phyloP scores from a whole-genome alignment of 805 yeast genomes.

The Candida ortonii region DNA sequence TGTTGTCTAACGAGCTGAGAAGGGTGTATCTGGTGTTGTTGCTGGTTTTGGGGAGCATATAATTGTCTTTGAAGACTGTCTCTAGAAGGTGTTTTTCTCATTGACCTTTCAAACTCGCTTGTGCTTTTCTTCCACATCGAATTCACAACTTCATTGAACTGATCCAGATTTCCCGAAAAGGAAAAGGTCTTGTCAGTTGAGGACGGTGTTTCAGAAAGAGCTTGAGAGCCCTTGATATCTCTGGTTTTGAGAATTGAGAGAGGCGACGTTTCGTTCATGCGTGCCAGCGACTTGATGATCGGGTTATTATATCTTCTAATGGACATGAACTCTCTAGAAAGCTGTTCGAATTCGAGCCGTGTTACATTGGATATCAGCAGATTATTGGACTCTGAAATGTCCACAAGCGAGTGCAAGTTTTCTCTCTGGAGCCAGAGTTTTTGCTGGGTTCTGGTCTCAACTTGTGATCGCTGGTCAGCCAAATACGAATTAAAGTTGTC shows the following conservation, averaged over 20 bases:
- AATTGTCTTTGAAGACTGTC: too few species aligned
- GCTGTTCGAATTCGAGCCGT: conserved; percentile 74
- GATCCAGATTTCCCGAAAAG: conserved; percentile 13
- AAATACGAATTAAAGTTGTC: conserved; percentile 2
- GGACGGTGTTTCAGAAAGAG: too few species aligned
- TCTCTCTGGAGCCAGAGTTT: conserved; percentile 82
- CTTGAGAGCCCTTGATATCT: conserved; percentile 4
- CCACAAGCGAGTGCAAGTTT: conserved; percentile 55
- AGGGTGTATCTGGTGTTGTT: conserved; percentile 8
- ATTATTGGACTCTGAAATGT: conserved; percentile 37
- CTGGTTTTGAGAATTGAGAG: conserved; percentile 11
- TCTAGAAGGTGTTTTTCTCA: conserved; percentile 5
- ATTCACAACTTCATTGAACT: conserved; percentile 12
- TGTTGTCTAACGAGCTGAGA: conserved; percentile 10
- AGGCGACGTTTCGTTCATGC: conserved; percentile 36
- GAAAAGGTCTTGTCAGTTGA: neutral
- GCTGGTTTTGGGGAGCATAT: conserved; percentile 7
- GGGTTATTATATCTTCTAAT: conserved; percentile 73
- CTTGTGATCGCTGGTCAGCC: conserved; percentile 7
- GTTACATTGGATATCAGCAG: conserved; percentile 39
- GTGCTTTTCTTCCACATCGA: conserved; percentile 21
- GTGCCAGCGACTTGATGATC: conserved; percentile 55
- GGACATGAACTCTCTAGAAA: conserved; percentile 69
- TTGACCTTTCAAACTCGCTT: conserved; percentile 9
- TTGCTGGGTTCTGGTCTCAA: conserved; percentile 77